Percentiles rank a stretch among this genome's conserved stretches.
These are phyloP conservation scores for Candida hungchunana DNA, from an alignment of 805 yeast species.

Conservation along the genomic window DNA sequence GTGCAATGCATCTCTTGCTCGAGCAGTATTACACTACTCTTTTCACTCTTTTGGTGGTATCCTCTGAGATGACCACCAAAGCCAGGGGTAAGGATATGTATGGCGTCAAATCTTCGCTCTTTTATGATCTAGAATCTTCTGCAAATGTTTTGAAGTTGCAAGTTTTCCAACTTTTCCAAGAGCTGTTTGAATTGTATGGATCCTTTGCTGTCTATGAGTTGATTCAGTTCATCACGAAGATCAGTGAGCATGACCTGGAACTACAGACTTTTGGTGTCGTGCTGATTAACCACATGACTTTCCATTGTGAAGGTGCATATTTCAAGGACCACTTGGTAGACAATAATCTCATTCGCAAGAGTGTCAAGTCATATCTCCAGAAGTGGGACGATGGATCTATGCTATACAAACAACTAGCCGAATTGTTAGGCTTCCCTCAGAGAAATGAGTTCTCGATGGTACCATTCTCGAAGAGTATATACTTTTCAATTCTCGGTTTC, in stretches of 20 bases:
- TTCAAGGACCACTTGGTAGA: slow-evolving; percentile 15
- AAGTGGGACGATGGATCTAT: slow-evolving; percentile 34
- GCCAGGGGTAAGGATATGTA: slow-evolving; percentile 20
- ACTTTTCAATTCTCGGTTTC: slow-evolving; percentile 2
- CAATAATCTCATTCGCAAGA: slow-evolving; percentile 24
- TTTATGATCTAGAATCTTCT: slow-evolving; percentile 15
- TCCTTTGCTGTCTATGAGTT: slow-evolving; percentile 32
- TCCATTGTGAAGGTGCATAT: slow-evolving; percentile 13
- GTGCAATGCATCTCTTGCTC: slow-evolving; percentile 10
- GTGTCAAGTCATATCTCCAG: slow-evolving; percentile 23
- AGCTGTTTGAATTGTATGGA: slow-evolving; percentile 33
- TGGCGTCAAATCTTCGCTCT: slow-evolving; percentile 3
- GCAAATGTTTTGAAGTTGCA: slow-evolving; percentile 22
- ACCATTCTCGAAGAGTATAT: slow-evolving; percentile 2
- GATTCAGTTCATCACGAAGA: slow-evolving; percentile 30
- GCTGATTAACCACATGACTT: slow-evolving; percentile 29
- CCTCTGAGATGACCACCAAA: slow-evolving; percentile 17
- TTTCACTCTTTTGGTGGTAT: slow-evolving; percentile 10
- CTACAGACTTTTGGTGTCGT: slow-evolving; percentile 30
- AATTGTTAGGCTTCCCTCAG: slow-evolving; percentile 3
- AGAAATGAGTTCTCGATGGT: not conserved
- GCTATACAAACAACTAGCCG: slow-evolving; percentile 16
- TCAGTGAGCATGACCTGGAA: slow-evolving; percentile 32
- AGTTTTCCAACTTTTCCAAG: slow-evolving; percentile 28
- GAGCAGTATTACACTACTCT: slow-evolving; percentile 16